Percentiles rank a stretch among this genome's conserved stretches.
Conservation (phyloP, 345 rosid genomes). For the Hypericum androsaemum region DNA sequence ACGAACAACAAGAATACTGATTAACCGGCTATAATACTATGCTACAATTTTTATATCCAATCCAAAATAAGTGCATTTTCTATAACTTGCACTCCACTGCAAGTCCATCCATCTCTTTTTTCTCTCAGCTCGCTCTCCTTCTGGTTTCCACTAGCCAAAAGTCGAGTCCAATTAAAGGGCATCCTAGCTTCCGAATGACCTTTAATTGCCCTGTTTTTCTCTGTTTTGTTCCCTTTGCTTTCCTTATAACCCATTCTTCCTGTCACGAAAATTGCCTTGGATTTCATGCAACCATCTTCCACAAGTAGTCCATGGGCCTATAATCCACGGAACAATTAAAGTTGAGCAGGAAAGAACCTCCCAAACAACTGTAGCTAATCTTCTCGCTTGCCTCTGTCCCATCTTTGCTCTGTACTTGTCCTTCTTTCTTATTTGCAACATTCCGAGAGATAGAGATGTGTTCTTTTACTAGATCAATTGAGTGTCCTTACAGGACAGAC, state of each 20-base stretch:
- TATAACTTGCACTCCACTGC: too few relatives aligned
- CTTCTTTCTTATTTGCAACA: background rate
- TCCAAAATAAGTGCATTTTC: too few relatives aligned
- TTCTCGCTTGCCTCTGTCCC: conserved; percentile 2
- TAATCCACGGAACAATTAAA: background rate
- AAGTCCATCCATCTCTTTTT: too few relatives aligned
- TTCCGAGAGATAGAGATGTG: conserved; percentile 28
- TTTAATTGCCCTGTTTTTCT: background rate
- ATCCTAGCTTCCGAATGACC: too few relatives aligned
- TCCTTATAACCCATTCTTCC: background rate
- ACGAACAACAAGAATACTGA: too few relatives aligned
- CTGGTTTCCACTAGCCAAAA: too few relatives aligned
- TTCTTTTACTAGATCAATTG: conserved; percentile 38
- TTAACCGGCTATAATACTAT: too few relatives aligned
- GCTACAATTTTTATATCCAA: too few relatives aligned
- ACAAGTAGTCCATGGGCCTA: background rate
- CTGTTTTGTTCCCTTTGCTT: background rate
- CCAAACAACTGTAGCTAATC: background rate
- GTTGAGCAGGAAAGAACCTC: background rate
- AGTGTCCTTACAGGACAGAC: conserved; percentile 30
- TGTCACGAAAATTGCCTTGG: background rate
- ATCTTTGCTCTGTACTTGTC: background rate
- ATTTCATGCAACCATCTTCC: background rate
- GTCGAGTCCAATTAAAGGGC: too few relatives aligned
- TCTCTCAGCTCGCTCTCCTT: too few relatives aligned